Evolutionary conservation across 1,139 yeast species (phyloP), one percentile per base, ranked within the genome.

Genomic region (Magnusiomyces ingens): DNA sequence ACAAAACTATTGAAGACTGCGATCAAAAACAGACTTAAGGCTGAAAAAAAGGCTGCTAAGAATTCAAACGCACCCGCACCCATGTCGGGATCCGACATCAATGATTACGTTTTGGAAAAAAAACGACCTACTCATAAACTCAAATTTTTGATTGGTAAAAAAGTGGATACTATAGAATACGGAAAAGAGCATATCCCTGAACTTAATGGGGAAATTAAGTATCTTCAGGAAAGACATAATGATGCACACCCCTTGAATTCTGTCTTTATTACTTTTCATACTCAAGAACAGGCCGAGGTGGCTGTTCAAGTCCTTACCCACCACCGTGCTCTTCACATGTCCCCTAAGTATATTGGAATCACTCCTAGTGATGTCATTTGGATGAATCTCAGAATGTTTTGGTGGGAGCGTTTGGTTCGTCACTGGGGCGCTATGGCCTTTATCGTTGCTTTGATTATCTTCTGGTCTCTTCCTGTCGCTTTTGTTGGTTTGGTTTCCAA

Each of bases 401-500:
- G 96, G 95, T 84, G 90, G 85, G 95, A 85, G 71, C 76, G 90
- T 62, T 69, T 85, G 49, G 70, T 79, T 35, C 78, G 93, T 71
- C 70, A 73, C 48, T 65, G 79, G 29, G 78, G 77, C 55, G 85
- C 96, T 0, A 64, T 75, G 52, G 76, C 83, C 18, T 80, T 82
- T 13, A 78, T 89, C 59, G 66, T 75, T 44, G 71, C 67, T 3
- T 69, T 85, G 65, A 80, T 89, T 58, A 78, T 91, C 54, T 85
- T 90, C 67, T 93, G 98, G 98, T 80, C 96, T 56, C 77, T 90
- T 63, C 98, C 98, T 17, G 97, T 91, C 52, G 96, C 97, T 1
- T 88, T 89, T 68, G 96, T 93, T 54, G 98, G 98, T 83, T 75
- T 84, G 64, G 79, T 93, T 60, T 90, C 98, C 21, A 91, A 91